A percentile compares a stretch with the other conserved stretches of the same genome.
These are phyloP conservation scores for Candida silvatica DNA, from an alignment of 805 yeast species.

Conservation along the genomic window DNA sequence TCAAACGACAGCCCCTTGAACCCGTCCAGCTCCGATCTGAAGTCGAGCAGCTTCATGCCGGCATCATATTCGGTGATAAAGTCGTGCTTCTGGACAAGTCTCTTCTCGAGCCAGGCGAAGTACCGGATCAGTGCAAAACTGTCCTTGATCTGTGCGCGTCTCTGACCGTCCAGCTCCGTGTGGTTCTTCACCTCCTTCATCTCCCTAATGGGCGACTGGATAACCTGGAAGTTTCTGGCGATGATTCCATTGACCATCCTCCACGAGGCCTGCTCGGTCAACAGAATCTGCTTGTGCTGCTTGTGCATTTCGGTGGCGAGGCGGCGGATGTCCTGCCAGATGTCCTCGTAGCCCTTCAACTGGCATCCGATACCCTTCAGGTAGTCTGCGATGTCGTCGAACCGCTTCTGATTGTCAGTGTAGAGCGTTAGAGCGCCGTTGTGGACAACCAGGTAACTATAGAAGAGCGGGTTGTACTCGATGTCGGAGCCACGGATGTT, in stretches of 20 bases:
- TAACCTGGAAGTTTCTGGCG: constrained; percentile 29
- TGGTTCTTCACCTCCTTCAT: constrained; percentile 45
- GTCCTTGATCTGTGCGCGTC: constrained; percentile 46
- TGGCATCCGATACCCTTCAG: constrained; percentile 35
- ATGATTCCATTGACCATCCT: constrained; percentile 45
- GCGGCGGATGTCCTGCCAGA: constrained; percentile 35
- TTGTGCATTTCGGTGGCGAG: constrained; percentile 22
- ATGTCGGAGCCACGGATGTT: constrained; percentile 61
- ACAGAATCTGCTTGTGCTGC: constrained; percentile 26
- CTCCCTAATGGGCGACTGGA: constrained; percentile 47
- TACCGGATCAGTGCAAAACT: constrained; percentile 46
- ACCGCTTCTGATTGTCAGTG: constrained; percentile 31
- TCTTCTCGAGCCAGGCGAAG: constrained; percentile 51
- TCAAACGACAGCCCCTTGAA: constrained; percentile 62
- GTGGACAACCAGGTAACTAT: constrained; percentile 39
- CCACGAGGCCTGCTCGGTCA: constrained; percentile 61
- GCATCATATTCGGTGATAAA: constrained; percentile 59
- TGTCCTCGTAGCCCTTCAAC: constrained; percentile 33
- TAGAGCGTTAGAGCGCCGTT: constrained; percentile 29
- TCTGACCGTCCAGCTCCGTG: constrained; percentile 42
- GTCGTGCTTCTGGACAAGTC: constrained; percentile 32
- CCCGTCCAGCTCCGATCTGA: constrained; percentile 43
- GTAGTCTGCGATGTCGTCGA: constrained; percentile 29
- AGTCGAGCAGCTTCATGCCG: constrained; percentile 45
- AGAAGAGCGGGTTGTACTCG: constrained; percentile 47